Percentiles rank a stretch among this genome's conserved stretches.
These are phyloP conservation scores for Cordyceps cateniannulata DNA, from an alignment of 2,329 filamentous ascomycete species.

Conservation along the genomic window DNA sequence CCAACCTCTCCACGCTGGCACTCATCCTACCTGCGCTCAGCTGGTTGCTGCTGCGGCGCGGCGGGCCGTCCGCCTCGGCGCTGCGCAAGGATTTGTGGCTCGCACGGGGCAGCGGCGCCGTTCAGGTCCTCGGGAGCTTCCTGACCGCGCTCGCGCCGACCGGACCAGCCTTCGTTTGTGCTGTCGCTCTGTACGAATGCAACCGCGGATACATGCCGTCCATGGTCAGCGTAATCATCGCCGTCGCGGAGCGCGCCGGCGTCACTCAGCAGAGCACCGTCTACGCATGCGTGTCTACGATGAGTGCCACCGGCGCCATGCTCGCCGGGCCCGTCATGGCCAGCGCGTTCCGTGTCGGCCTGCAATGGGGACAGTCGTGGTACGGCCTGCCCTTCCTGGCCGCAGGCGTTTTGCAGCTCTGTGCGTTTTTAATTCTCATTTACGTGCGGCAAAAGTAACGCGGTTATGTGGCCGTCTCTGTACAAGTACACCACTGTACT, in stretches of 20 bases:
- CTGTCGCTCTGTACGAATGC: conserved; percentile 5
- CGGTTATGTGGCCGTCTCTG: too few species aligned
- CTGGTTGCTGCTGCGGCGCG: not conserved
- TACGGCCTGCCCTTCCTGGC: conserved; percentile 9
- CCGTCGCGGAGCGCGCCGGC: not conserved
- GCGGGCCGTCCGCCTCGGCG: not conserved
- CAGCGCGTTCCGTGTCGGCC: not conserved
- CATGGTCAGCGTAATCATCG: conserved; percentile 3
- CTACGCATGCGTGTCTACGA: not conserved
- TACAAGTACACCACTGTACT: not conserved
- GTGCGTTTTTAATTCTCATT: not conserved
- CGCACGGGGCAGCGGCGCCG: not conserved
- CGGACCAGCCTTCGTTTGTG: not conserved
- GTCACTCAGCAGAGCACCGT: not conserved
- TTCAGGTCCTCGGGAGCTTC: conserved; percentile 10
- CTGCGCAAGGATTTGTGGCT: conserved; percentile 12
- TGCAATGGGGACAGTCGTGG: conserved; percentile 11
- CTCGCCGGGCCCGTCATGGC: conserved; percentile 6
- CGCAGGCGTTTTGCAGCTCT: conserved; percentile 4
- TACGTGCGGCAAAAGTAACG: conserved; percentile 5
- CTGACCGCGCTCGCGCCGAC: conserved; percentile 8
- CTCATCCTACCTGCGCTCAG: conserved; percentile 8
- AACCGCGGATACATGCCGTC: conserved; percentile 1
- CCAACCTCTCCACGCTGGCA: conserved; percentile 3
- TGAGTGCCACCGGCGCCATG: conserved; percentile 1